phyloP scores from a whole-genome alignment of 805 yeast species.

The Zygosaccharomyces kombuchaensis region DNA sequence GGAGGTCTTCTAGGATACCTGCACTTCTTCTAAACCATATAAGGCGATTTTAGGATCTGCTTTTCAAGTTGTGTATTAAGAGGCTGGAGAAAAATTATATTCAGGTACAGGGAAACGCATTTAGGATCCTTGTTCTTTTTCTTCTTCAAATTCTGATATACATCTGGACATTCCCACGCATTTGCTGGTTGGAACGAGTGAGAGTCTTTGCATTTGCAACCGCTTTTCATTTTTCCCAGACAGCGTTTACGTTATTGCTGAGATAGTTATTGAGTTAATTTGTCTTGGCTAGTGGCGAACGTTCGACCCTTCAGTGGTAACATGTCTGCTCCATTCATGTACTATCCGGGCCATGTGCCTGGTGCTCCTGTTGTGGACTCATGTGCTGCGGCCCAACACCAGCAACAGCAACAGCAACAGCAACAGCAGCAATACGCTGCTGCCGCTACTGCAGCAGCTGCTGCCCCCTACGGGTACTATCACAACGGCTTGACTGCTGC shows the following conservation, averaged over 20 bases:
- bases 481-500: constrained; percentile 7
- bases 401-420: constrained; percentile 9
- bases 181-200: constrained; percentile 4
- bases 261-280: constrained; percentile 36
- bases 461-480: constrained; percentile 17
- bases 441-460: constrained; percentile 3
- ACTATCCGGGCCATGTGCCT: constrained; percentile 16
- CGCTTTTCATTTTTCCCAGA: background rate
- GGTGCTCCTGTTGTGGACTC: constrained; percentile 6
- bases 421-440: constrained; percentile 6
- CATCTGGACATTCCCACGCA: constrained; percentile 8
- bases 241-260: constrained; percentile 8
- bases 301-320: constrained; percentile 3
- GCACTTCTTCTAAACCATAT: constrained; percentile 13
- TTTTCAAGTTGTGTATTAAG: constrained; percentile 15
- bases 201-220: background rate
- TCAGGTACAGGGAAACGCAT: constrained; percentile 2
- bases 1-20: constrained; percentile 7
- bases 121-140: constrained; percentile 4
- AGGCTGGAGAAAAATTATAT: constrained; percentile 7
- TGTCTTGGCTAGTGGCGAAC: constrained; percentile 20
- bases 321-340: constrained; percentile 18
- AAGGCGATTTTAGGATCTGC: constrained; percentile 15
- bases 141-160: constrained; percentile 8
- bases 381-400: constrained; percentile 6